Conservation (phyloP, 2,329 filamentous ascomycete genomes). For the Neofusicoccum kwambonambiense region DNA sequence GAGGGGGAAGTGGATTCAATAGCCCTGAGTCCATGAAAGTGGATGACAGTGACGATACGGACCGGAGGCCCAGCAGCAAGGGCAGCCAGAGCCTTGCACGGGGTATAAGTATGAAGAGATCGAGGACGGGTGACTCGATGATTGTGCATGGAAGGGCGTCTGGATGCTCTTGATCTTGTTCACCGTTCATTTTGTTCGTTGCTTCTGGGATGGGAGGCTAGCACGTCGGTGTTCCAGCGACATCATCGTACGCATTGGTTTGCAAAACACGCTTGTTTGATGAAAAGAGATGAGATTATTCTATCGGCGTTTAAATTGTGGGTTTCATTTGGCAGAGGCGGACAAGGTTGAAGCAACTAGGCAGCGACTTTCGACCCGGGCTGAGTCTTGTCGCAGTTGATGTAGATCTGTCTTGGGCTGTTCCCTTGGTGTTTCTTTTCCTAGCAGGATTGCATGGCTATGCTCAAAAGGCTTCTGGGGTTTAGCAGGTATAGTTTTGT, state of each 20-base stretch:
- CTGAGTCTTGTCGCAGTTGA: too few species aligned
- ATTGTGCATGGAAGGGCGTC: conserved; percentile 7
- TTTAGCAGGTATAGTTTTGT: neutral
- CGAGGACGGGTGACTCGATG: conserved; percentile 22
- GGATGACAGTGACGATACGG: neutral
- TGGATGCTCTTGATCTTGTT: neutral
- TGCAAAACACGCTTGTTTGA: too few species aligned
- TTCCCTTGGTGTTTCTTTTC: neutral
- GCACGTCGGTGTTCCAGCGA: neutral
- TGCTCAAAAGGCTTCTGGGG: too few species aligned
- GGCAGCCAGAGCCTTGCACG: conserved; percentile 19
- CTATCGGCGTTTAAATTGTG: too few species aligned
- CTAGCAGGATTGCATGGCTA: neutral
- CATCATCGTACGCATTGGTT: neutral
- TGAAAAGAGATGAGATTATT: too few species aligned
- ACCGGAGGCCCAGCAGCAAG: neutral
- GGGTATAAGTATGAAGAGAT: conserved; percentile 19
- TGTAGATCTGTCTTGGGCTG: too few species aligned
- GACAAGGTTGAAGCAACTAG: neutral
- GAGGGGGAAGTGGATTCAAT: conserved; percentile 49
- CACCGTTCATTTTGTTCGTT: too few species aligned
- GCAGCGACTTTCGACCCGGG: too few species aligned
- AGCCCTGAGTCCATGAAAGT: conserved; percentile 31
- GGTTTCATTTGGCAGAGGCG: too few species aligned
- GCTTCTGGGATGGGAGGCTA: neutral